Percentiles rank a stretch among this genome's conserved stretches.
Evolutionary conservation across 768 basidiomycete species (phyloP).

Genomic region (Lactifluus volemus): DNA sequence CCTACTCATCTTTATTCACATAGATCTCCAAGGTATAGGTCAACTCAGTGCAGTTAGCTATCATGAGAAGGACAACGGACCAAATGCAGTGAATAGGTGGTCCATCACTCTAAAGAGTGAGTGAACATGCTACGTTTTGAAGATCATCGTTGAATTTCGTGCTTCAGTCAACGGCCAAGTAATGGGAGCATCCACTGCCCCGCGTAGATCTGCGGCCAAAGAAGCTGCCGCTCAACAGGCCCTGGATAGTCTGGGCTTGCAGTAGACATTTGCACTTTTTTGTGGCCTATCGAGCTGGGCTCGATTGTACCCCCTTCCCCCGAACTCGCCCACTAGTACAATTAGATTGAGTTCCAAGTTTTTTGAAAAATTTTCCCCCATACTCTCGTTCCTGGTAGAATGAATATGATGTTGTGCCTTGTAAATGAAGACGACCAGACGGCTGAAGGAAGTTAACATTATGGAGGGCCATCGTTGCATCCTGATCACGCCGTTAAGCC

Average conservation of each 20-base stretch:
- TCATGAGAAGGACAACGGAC: constrained; percentile 8
- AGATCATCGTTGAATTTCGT: neutral
- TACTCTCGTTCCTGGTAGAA: neutral
- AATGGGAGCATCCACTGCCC: constrained; percentile 39
- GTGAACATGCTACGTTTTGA: constrained; percentile 16
- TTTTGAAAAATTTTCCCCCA: neutral
- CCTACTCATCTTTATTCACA: neutral
- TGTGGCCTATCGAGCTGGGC: neutral
- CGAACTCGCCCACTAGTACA: too few species aligned
- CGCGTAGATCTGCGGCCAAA: constrained; percentile 32
- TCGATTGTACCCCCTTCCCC: neutral
- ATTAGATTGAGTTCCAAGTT: too few species aligned
- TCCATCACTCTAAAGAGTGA: constrained; percentile 10
- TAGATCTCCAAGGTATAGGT: constrained; percentile 11
- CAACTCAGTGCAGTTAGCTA: neutral
- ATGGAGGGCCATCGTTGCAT: too few species aligned
- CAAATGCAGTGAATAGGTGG: constrained; percentile 10
- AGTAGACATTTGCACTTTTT: neutral
- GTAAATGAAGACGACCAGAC: neutral
- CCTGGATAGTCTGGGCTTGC: constrained; percentile 18
- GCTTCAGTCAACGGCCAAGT: constrained; percentile 19
- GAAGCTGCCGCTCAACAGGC: constrained; percentile 28
- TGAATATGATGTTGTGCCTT: neutral
- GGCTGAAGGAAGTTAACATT: too few species aligned
- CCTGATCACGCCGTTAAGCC: constrained; percentile 1